These are phyloP conservation scores for Escovopsis weberi DNA, from an alignment of 2,329 filamentous ascomycete species.

Conservation along the genomic window DNA sequence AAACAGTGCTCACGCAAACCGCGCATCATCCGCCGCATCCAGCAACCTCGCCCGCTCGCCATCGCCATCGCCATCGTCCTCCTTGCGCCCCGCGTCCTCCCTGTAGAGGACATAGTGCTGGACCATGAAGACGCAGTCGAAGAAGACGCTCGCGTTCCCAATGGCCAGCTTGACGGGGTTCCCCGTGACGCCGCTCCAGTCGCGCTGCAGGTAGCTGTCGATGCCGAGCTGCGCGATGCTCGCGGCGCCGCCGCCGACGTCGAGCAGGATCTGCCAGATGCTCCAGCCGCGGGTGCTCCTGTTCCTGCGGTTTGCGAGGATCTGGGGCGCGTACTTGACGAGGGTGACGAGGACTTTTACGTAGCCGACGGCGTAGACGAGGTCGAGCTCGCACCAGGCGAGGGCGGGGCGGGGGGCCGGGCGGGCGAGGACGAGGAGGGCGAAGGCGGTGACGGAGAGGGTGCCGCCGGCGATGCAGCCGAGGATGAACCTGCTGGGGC, in stretches of 20 bases:
- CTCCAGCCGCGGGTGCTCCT: conserved; percentile 79
- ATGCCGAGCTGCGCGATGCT: conserved; percentile 71
- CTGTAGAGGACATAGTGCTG: conserved; percentile 79
- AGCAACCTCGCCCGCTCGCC: background rate
- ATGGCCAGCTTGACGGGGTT: conserved; percentile 86
- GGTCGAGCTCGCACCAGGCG: conserved; percentile 48
- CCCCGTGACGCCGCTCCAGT: conserved; percentile 83
- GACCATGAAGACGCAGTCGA: conserved; percentile 71
- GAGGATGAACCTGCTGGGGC: conserved; percentile 44
- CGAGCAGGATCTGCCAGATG: conserved; percentile 71
- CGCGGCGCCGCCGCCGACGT: conserved; percentile 66
- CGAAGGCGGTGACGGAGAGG: conserved; percentile 38
- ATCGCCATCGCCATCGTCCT: background rate
- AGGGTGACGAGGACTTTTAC: conserved; percentile 81
- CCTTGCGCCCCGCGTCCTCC: background rate
- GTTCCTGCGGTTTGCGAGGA: conserved; percentile 68
- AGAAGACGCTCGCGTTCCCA: conserved; percentile 72
- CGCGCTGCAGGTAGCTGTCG: conserved; percentile 68
- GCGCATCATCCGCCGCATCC: no score
- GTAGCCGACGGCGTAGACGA: conserved; percentile 59
- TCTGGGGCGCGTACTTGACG: conserved; percentile 86
- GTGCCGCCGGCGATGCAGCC: conserved; percentile 58
- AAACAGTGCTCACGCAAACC: no score
- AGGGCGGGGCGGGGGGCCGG: conserved; percentile 22
- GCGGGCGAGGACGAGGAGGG: conserved; percentile 29